phyloP scores from a whole-genome alignment of 352 stramenopile genomes.

The Phytophthora sojae region DNA sequence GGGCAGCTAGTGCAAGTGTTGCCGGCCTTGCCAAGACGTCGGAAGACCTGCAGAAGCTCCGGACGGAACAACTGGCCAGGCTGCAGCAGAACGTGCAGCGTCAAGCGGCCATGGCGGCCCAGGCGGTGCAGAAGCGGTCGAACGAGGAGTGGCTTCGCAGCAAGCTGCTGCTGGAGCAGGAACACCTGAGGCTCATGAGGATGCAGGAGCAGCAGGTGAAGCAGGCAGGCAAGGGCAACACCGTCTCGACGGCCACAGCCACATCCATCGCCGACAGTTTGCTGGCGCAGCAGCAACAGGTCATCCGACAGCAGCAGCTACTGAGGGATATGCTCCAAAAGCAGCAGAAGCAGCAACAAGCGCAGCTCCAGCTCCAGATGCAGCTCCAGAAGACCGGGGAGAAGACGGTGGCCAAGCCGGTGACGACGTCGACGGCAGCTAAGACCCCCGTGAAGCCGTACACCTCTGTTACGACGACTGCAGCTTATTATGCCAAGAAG shows the following conservation, averaged over 20 bases:
- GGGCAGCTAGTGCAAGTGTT: constrained; percentile 1
- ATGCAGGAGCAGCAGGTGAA: constrained; percentile 46
- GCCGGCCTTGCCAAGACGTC: constrained; percentile 33
- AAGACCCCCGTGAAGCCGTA: constrained; percentile 2
- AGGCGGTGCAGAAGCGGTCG: constrained; percentile 40
- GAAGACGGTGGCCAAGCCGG: constrained; percentile 8
- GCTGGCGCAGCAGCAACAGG: constrained; percentile 55
- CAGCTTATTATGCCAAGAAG: constrained; percentile 38
- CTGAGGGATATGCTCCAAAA: constrained; percentile 47
- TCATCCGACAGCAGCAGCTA: constrained; percentile 59
- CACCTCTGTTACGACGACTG: constrained; percentile 6
- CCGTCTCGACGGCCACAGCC: constrained; percentile 20
- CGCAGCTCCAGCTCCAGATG: constrained; percentile 30
- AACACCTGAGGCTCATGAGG: constrained; percentile 45
- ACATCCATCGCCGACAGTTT: constrained; percentile 46
- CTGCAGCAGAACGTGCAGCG: constrained; percentile 61
- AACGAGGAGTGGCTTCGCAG: constrained; percentile 50
- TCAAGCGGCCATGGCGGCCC: constrained; percentile 42
- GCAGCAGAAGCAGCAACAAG: constrained; percentile 40
- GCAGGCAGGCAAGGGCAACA: constrained; percentile 26
- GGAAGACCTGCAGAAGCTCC: constrained; percentile 55
- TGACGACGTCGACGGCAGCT: constrained; percentile 2
- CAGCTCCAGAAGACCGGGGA: constrained; percentile 31
- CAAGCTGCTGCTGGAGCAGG: constrained; percentile 59
- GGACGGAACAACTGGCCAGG: constrained; percentile 56